phyloP scores from a whole-genome alignment of 164 flowering plant species.

The Vitis rotundifolia region DNA sequence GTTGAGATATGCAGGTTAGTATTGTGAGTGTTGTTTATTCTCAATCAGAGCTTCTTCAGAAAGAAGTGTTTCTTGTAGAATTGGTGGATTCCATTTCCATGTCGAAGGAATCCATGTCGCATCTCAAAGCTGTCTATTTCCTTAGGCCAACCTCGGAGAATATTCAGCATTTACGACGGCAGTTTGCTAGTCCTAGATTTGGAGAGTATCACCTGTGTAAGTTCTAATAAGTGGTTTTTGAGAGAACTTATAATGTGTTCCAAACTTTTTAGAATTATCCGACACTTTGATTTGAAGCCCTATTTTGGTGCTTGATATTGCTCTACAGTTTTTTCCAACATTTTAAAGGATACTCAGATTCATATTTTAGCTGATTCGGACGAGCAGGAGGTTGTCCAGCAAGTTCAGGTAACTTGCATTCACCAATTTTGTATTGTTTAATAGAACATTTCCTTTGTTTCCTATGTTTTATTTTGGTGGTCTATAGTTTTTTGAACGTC shows the following conservation, averaged over 20 bases:
- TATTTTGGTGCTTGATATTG: background rate
- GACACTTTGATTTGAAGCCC: background rate
- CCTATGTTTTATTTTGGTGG: no score
- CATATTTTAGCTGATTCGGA: slow-evolving; percentile 94
- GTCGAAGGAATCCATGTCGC: slow-evolving; percentile 87
- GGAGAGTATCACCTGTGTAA: slow-evolving; percentile 94
- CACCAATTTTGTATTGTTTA: background rate
- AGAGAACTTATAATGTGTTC: background rate
- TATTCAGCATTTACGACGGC: slow-evolving; percentile 70
- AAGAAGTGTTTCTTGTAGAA: slow-evolving; percentile 93
- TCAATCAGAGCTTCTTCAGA: slow-evolving; percentile 89
- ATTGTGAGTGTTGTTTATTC: slow-evolving; percentile 90
- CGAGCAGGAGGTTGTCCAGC: slow-evolving; percentile 92
- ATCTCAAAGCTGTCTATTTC: slow-evolving; percentile 91
- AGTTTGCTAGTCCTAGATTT: slow-evolving; percentile 82
- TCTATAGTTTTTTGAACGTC: no score
- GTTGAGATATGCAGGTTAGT: slow-evolving; percentile 63
- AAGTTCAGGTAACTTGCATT: slow-evolving; percentile 73
- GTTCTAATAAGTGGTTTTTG: slow-evolving; percentile 14
- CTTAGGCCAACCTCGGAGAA: slow-evolving; percentile 86
- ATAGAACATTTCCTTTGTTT: background rate
- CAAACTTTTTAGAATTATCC: background rate
- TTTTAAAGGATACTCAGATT: slow-evolving; percentile 81
- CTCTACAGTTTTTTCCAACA: slow-evolving; percentile 85
- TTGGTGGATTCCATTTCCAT: slow-evolving; percentile 65